These are phyloP conservation scores for Tagetes erecta DNA, from an alignment of 129 eudicot species.

Conservation along the genomic window DNA sequence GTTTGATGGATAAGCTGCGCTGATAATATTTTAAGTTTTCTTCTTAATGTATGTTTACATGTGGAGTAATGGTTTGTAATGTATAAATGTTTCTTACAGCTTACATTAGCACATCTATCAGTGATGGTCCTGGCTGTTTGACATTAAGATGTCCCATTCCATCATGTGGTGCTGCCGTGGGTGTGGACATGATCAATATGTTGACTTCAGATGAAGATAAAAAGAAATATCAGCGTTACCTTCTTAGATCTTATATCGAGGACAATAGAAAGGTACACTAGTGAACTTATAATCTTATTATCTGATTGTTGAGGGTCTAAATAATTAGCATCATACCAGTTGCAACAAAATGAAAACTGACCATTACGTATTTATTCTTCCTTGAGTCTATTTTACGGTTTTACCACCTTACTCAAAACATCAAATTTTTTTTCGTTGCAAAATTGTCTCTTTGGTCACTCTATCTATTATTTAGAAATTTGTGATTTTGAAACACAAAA, in stretches of 20 bases:
- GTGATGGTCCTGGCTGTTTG: slow-evolving; percentile 93
- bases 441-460: neutral
- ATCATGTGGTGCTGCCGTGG: slow-evolving; percentile 75
- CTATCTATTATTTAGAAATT: neutral
- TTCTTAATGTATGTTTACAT: slow-evolving; percentile 15
- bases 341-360: slow-evolving; percentile 1
- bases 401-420: neutral
- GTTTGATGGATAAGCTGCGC: neutral
- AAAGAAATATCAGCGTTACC: slow-evolving; percentile 78
- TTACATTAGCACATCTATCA: slow-evolving; percentile 74
- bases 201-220: slow-evolving; percentile 66
- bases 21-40: neutral
- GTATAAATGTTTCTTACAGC: slow-evolving; percentile 36
- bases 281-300: neutral
- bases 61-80: slow-evolving; percentile 13
- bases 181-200: slow-evolving; percentile 62
- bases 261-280: slow-evolving; percentile 76
- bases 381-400: neutral
- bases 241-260: slow-evolving; percentile 91
- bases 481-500: neutral
- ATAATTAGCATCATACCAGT: neutral
- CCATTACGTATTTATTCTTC: neutral
- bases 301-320: neutral
- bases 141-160: slow-evolving; percentile 81
- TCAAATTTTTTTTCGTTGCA: neutral